Conservation (phyloP, 495 filamentous ascomycete species). For the Jackrogersella minutella region DNA sequence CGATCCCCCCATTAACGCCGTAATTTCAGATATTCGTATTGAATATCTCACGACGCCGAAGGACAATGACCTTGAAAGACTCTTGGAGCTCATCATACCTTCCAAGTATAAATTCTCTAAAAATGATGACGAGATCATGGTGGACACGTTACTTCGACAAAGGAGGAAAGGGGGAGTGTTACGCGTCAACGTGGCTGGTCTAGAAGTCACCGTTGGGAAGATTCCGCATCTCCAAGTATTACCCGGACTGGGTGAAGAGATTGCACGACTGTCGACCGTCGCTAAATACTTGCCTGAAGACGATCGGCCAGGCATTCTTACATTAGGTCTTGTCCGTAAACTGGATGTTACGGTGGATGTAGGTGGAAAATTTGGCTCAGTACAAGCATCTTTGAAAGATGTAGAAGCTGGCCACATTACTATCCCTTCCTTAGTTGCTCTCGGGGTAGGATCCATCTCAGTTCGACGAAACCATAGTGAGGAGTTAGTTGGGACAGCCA, state of each 20-base stretch:
- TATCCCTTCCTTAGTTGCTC: constrained; percentile 79
- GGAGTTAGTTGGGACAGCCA: constrained; percentile 63
- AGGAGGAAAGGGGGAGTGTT: constrained; percentile 87
- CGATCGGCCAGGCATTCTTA: constrained; percentile 89
- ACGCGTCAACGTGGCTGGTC: constrained; percentile 68
- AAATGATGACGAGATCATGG: constrained; percentile 87
- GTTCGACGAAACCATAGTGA: constrained; percentile 72
- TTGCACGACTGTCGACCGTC: constrained; percentile 82
- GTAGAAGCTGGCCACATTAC: constrained; percentile 84
- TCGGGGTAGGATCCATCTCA: constrained; percentile 68
- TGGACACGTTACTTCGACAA: constrained; percentile 91
- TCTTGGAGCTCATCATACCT: constrained; percentile 87
- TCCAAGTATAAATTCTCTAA: constrained; percentile 91
- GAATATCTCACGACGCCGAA: constrained; percentile 79
- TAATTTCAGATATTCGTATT: constrained; percentile 70
- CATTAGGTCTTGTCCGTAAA: constrained; percentile 70
- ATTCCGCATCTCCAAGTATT: constrained; percentile 69
- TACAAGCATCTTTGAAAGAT: constrained; percentile 64
- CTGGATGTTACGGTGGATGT: constrained; percentile 66
- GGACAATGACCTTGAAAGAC: constrained; percentile 78
- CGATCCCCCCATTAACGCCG: constrained; percentile 58
- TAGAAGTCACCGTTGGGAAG: constrained; percentile 65
- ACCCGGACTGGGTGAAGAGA: constrained; percentile 74
- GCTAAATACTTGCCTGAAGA: constrained; percentile 96
- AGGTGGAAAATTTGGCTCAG: constrained; percentile 68